Evolutionary conservation across 1,284 basidiomycete species (phyloP).

Genomic region (Cronartium quercuum): DNA sequence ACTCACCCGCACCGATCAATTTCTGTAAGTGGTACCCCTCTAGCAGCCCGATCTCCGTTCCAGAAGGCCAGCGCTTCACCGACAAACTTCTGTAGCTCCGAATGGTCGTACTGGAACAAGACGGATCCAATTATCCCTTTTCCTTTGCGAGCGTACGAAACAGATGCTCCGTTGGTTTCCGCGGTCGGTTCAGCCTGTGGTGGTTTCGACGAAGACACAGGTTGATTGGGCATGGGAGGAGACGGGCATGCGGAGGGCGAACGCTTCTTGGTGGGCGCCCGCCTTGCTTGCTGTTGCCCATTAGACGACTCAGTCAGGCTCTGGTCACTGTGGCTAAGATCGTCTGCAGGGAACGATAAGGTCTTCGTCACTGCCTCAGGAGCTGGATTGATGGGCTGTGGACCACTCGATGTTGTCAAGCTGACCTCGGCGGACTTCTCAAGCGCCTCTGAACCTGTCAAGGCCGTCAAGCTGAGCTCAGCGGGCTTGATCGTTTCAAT

Average conservation of each 20-base stretch:
- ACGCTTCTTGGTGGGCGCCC: no score
- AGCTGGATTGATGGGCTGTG: not conserved
- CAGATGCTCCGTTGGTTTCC: no score
- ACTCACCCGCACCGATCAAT: constrained; percentile 65
- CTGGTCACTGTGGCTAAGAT: no score
- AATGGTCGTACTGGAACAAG: constrained; percentile 59
- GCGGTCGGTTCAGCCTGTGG: no score
- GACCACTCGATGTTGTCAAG: not conserved
- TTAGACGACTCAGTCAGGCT: no score
- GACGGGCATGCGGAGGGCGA: no score
- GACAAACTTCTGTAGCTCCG: constrained; percentile 59
- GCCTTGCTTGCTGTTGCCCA: no score
- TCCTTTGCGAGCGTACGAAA: not conserved
- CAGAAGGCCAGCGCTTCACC: constrained; percentile 63
- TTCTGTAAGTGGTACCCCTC: constrained; percentile 62
- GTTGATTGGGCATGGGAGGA: not conserved
- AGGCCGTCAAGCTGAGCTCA: no score
- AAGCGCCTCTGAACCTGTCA: not conserved
- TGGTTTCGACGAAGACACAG: no score
- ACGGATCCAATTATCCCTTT: constrained; percentile 60
- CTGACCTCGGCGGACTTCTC: not conserved
- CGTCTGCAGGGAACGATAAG: no score
- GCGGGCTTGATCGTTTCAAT: no score
- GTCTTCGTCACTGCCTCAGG: no score
- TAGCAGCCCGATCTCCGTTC: constrained; percentile 62